Evolutionary conservation across 768 basidiomycete genomes (phyloP).

Genomic region (Polyporus arcularius): DNA sequence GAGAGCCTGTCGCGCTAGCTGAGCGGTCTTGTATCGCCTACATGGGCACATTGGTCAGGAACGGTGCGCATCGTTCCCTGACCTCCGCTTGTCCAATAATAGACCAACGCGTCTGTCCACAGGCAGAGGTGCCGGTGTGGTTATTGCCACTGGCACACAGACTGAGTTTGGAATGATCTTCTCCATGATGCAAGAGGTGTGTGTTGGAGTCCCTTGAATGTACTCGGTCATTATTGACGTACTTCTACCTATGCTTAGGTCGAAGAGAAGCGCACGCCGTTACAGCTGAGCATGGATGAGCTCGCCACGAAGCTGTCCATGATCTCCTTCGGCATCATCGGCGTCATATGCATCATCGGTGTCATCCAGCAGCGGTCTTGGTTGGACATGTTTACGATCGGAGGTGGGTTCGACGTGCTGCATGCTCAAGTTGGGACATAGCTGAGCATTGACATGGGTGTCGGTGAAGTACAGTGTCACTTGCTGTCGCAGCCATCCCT

Average conservation of each 20-base stretch:
- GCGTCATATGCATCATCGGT: constrained; percentile 89
- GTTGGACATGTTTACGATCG: constrained; percentile 99
- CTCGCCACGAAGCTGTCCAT: constrained; percentile 90
- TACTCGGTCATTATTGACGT: neutral
- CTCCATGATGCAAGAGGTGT: constrained; percentile 96
- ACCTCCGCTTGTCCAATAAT: no score
- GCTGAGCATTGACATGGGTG: constrained; percentile 19
- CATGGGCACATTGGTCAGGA: constrained; percentile 95
- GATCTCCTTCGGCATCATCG: constrained; percentile 92
- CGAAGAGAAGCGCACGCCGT: constrained; percentile 89
- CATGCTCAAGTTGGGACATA: neutral
- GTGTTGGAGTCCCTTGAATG: neutral
- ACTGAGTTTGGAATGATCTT: constrained; percentile 98
- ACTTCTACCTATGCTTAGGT: constrained; percentile 35
- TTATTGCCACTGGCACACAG: constrained; percentile 80
- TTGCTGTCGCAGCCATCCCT: constrained; percentile 98
- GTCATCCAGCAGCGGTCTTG: constrained; percentile 82
- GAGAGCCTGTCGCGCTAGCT: constrained; percentile 59
- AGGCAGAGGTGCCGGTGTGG: constrained; percentile 85
- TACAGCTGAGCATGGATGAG: constrained; percentile 96
- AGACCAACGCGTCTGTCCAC: neutral
- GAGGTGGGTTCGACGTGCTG: constrained; percentile 58
- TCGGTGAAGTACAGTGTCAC: constrained; percentile 64
- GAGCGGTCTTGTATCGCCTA: constrained; percentile 89
- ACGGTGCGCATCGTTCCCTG: constrained; percentile 49